Conservation (phyloP, 768 basidiomycete genomes). For the Leccinum disarticulatum region DNA sequence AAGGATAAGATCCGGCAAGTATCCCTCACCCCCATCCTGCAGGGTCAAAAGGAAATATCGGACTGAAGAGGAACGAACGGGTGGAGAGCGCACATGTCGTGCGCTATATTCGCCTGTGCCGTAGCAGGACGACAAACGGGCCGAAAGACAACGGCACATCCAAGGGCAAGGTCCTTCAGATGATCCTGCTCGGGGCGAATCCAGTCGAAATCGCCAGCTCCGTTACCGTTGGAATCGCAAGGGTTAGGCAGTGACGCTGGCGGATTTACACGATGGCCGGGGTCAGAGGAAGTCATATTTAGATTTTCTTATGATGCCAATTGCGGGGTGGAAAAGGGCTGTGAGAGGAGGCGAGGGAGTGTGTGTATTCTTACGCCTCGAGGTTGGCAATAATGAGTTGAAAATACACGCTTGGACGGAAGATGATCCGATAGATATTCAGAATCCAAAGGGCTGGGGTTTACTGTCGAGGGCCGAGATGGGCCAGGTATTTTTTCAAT, state of each 20-base stretch:
- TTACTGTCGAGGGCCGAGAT: constrained; percentile 4
- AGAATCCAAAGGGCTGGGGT: constrained; percentile 3
- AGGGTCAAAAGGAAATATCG: background rate
- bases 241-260: constrained; percentile 59
- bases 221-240: constrained; percentile 70
- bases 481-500: background rate
- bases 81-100: constrained; percentile 52
- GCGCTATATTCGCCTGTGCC: constrained; percentile 68
- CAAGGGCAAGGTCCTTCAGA: constrained; percentile 63
- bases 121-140: constrained; percentile 57
- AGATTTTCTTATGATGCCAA: background rate
- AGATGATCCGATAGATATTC: constrained; percentile 16
- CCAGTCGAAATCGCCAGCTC: constrained; percentile 67
- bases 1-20: constrained; percentile 15
- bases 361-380: constrained; percentile 13
- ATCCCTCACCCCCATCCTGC: background rate
- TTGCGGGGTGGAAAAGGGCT: constrained; percentile 7
- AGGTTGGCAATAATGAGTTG: constrained; percentile 13
- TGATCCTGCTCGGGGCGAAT: constrained; percentile 67
- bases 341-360: constrained; percentile 13
- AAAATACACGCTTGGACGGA: constrained; percentile 8
- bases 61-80: background rate
- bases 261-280: constrained; percentile 57
- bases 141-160: constrained; percentile 61
- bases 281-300: constrained; percentile 18